Conservation (phyloP, 1,139 yeast species). For the Candida tetrigidarum region DNA sequence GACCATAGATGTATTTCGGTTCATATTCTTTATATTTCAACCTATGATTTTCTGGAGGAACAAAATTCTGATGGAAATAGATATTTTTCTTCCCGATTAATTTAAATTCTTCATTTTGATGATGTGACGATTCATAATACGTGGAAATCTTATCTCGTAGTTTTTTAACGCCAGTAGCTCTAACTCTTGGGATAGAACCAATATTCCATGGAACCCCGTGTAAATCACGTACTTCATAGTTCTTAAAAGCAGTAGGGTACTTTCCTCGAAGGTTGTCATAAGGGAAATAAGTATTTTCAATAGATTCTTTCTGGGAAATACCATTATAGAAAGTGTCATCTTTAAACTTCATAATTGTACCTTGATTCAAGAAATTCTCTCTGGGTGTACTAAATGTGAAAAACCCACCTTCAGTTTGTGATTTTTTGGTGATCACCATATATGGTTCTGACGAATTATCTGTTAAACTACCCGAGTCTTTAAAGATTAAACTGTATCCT, state of each 20-base stretch:
- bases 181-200: slow-evolving; percentile 50
- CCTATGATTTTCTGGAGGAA: slow-evolving; percentile 15
- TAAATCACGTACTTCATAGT: slow-evolving; percentile 37
- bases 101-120: slow-evolving; percentile 23
- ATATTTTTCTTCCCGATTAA: slow-evolving; percentile 32
- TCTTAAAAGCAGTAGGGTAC: slow-evolving; percentile 21
- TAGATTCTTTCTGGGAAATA: slow-evolving; percentile 30
- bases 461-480: slow-evolving; percentile 32
- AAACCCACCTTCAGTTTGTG: slow-evolving; percentile 32
- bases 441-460: slow-evolving; percentile 27
- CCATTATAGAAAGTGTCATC: slow-evolving; percentile 27
- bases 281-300: slow-evolving; percentile 29
- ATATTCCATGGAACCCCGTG: slow-evolving; percentile 40
- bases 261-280: slow-evolving; percentile 16
- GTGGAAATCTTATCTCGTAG: slow-evolving; percentile 20
- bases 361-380: slow-evolving; percentile 12
- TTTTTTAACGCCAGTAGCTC: slow-evolving; percentile 23
- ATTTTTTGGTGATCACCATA: slow-evolving; percentile 33
- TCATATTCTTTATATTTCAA: slow-evolving; percentile 22
- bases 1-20: slow-evolving; percentile 37
- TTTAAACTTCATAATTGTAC: slow-evolving; percentile 10
- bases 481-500: slow-evolving; percentile 39
- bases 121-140: slow-evolving; percentile 7
- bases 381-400: slow-evolving; percentile 30
- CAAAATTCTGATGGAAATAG: slow-evolving; percentile 36